phyloP scores from a whole-genome alignment of 768 basidiomycete species.

The Pseudohyphozyma bogoriensis region DNA sequence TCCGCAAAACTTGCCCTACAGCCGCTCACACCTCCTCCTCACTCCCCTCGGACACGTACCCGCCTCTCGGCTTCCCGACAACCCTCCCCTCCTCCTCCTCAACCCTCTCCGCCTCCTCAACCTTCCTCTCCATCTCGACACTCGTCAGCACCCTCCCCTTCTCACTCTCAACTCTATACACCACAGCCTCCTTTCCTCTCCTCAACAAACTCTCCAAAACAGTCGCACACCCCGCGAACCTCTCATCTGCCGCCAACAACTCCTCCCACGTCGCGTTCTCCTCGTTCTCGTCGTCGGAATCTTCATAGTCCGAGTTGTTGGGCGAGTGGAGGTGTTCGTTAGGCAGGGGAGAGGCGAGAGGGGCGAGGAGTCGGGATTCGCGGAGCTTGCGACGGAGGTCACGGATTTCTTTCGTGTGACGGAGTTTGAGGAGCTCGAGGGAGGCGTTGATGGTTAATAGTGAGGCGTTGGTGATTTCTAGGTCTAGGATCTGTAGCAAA shows the following conservation, averaged over 20 bases:
- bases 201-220: constrained; percentile 56
- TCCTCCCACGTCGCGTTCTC: constrained; percentile 46
- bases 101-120: constrained; percentile 36
- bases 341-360: constrained; percentile 46
- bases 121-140: constrained; percentile 59
- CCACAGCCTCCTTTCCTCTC: constrained; percentile 39
- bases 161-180: constrained; percentile 5
- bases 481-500: constrained; percentile 63
- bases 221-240: constrained; percentile 54
- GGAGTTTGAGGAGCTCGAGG: constrained; percentile 67
- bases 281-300: constrained; percentile 41
- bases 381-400: constrained; percentile 71
- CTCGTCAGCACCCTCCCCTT: constrained; percentile 55
- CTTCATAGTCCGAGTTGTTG: constrained; percentile 36
- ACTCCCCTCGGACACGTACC: constrained; percentile 17
- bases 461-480: constrained; percentile 82
- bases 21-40: not conserved
- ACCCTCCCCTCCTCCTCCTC: constrained; percentile 12
- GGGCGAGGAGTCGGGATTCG: constrained; percentile 50
- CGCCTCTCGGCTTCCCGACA: constrained; percentile 33
- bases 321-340: constrained; percentile 36
- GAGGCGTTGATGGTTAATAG: constrained; percentile 73
- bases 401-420: constrained; percentile 73
- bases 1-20: not conserved
- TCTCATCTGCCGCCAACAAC: constrained; percentile 37